These are phyloP conservation scores for Blastobotrys aristatus DNA, from an alignment of 1,139 yeast species.

Conservation along the genomic window DNA sequence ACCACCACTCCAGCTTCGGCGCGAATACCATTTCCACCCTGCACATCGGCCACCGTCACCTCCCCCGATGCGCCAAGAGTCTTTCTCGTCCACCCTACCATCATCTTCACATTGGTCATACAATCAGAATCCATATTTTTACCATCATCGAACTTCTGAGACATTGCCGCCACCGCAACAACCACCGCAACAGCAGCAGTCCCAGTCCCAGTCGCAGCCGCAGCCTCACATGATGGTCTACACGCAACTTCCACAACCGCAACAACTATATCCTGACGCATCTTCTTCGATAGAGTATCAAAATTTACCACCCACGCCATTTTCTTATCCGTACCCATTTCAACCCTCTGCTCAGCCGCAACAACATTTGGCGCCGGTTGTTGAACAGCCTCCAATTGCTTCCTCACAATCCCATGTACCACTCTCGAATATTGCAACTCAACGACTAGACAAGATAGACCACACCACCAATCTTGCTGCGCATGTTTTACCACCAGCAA, in stretches of 20 bases:
- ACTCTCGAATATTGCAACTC: background rate
- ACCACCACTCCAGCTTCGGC: background rate
- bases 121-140: background rate
- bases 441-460: background rate
- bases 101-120: background rate
- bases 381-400: background rate
- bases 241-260: background rate
- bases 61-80: conserved; percentile 4
- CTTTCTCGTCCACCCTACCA: background rate
- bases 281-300: conserved; percentile 6
- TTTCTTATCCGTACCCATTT: background rate
- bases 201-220: background rate
- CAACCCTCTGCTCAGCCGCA: background rate
- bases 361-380: background rate
- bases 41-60: conserved; percentile 2
- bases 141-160: background rate
- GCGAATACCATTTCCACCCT: background rate
- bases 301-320: conserved; percentile 6
- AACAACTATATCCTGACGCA: background rate
- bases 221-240: background rate
- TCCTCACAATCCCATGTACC: background rate
- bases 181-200: conserved; percentile 1
- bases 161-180: background rate
- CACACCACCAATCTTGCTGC: background rate
- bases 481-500: conserved; percentile 2